Evolutionary conservation across 148 eudicot genomes (phyloP), one percentile per base, ranked within the genome.

Genomic region (Drosera capensis): DNA sequence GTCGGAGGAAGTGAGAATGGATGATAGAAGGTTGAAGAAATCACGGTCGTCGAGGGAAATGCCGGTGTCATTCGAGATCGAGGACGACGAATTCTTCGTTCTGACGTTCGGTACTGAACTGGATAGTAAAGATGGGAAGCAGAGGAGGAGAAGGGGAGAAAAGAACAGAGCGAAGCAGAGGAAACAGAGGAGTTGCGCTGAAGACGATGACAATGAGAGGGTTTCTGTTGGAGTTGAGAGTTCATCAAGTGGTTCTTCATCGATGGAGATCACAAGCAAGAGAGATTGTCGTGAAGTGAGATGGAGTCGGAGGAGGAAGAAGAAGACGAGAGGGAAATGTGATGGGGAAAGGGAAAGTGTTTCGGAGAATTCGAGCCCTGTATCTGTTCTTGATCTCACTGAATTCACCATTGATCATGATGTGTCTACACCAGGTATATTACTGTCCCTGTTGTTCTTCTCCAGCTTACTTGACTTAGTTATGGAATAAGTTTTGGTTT

Each of bases 381-480:
- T 75, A 51, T 86, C 87, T 57, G 87, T 86, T 69, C 84, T 86
- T 63, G 93, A 81, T 54, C 65, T 62, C 24, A 43, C 52, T 49
- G 72, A 65, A 24, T 70, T 77, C 37, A 46, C 51, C 46, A 52
- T 43, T 71, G 71, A 75, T 57, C 67, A 67, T 46, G 53, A 41
- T 59, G 50, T 70, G 23, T 51, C 49, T 18, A 50, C 86, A 72
- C 53, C 86, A 72, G 82, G 86, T 80, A 57, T 42, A 57, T 20
- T 52, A 49, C 29, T 15, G 3, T 23, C 18, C 16, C 20, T 36
- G 37, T n/a, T n/a, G n/a, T 14, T 36, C 12, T 31, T 49, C 2
- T 18, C 19, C 17, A 4, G 2, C 8, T 43, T 17, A 6, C 23
- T 20, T 43, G 1, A 43, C 4, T 43, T 17, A 19, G 11, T 17